These are phyloP conservation scores for Lachnellula hyalina DNA, from an alignment of 2,329 filamentous ascomycete species.

Conservation along the genomic window DNA sequence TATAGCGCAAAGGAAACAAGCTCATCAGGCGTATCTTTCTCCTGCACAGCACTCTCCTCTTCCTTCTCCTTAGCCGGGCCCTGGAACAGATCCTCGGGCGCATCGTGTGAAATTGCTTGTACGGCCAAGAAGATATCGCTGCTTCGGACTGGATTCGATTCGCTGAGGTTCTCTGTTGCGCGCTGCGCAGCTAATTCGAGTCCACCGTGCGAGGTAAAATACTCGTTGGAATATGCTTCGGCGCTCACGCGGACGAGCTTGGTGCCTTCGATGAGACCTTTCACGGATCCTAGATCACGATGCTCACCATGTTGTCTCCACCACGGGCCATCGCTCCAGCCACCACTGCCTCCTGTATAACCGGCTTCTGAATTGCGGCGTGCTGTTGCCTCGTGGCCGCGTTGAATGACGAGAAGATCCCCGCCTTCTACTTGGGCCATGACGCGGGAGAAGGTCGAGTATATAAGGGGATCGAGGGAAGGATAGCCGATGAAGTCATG, in stretches of 20 bases:
- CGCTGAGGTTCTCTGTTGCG: slow-evolving; percentile 72
- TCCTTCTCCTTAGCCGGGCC: slow-evolving; percentile 52
- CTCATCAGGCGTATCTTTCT: slow-evolving; percentile 50
- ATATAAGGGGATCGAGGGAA: slow-evolving; percentile 86
- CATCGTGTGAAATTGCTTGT: slow-evolving; percentile 70
- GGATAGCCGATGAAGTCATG: slow-evolving; percentile 95
- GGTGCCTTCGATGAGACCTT: slow-evolving; percentile 77
- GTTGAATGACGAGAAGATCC: slow-evolving; percentile 88
- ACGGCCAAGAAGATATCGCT: slow-evolving; percentile 95
- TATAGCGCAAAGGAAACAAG: slow-evolving; percentile 71
- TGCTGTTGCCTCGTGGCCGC: slow-evolving; percentile 76
- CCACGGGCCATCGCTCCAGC: slow-evolving; percentile 95
- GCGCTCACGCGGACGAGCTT: slow-evolving; percentile 87
- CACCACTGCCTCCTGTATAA: slow-evolving; percentile 51
- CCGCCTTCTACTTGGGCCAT: slow-evolving; percentile 99
- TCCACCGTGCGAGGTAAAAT: slow-evolving; percentile 72
- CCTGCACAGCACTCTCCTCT: slow-evolving; percentile 45
- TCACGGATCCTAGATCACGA: slow-evolving; percentile 74
- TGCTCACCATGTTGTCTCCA: slow-evolving; percentile 70
- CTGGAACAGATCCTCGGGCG: slow-evolving; percentile 63
- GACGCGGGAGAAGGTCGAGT: slow-evolving; percentile 85
- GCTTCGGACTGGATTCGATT: slow-evolving; percentile 83
- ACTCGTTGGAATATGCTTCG: slow-evolving; percentile 81
- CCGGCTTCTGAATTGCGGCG: slow-evolving; percentile 59
- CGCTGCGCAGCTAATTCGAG: slow-evolving; percentile 74